Base-by-base conservation (phyloP, 805 yeast species). In the Yarrowia bubula region DNA sequence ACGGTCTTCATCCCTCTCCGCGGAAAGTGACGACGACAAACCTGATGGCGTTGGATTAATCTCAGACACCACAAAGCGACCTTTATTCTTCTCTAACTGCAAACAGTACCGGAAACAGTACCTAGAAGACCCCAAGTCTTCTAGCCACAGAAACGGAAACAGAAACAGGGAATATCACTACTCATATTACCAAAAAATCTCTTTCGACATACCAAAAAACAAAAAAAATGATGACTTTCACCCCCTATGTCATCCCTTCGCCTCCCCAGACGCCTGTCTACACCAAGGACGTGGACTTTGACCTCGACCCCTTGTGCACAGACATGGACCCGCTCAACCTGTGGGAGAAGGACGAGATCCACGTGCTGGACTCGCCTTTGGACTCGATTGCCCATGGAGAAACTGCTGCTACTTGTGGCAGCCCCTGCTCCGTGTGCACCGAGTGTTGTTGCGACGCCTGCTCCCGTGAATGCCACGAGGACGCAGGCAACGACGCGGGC, bases 31-130 rank as follows among this genome's bases (percentile, higher is more conserved):
- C 61, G 61, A 55, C 61, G 61, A 55, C 61, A 55, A 55, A 58
- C 31, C 64, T 58, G 51, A 58, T 58, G 64, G 51, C 64, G 50
- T 58, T 58, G 64, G 51, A 58, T 15, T 58, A 58, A 58, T 42
- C 51, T 58, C 61, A 55, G 38, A 55, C 64, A 18, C 42, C 51
- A 17, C 51, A 9, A 10, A n/a, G 51, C 64, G 64, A 58, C 50
- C 28, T 58, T 42, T 18, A 31, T 44, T 42, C 42, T 41, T 32
- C 61, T 55, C 61, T 32, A 55, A 37, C 64, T 58, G 64, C 51
- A 58, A 58, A 58, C 64, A 58, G 64, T 44, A 58, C 50, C 64
- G 51, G 64, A 58, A 58, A 58, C 64, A 58, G 64, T 58, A 58
- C 64, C 64, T 58, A 44, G 64, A 33, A 55, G 61, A 53, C 61